Evolutionary conservation across 441 rosid genomes (phyloP).

Genomic region (Sinapis alba): DNA sequence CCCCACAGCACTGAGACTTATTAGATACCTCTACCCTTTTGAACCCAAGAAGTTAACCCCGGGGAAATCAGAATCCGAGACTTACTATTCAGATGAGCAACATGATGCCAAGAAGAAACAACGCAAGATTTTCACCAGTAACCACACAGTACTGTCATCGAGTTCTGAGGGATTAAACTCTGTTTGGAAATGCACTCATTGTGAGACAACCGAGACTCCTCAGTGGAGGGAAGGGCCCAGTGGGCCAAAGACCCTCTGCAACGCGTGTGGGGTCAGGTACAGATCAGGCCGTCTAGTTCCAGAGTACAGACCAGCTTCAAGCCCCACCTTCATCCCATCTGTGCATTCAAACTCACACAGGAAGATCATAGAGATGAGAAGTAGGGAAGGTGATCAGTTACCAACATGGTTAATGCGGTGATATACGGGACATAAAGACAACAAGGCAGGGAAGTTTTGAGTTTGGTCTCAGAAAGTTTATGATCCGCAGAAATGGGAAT

Average conservation of each 20-base stretch:
- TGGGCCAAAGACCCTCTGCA: slow-evolving; percentile 96
- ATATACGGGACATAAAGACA: slow-evolving; percentile 29
- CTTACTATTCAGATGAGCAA: slow-evolving; percentile 38
- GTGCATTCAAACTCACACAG: slow-evolving; percentile 93
- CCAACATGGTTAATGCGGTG: slow-evolving; percentile 12
- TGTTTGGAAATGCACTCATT: slow-evolving; percentile 66
- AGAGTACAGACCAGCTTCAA: slow-evolving; percentile 91
- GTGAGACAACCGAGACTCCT: slow-evolving; percentile 85
- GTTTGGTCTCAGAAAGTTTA: slow-evolving; percentile 41
- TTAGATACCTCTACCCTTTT: slow-evolving; percentile 40
- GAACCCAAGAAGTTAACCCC: slow-evolving; percentile 35
- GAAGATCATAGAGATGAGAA: slow-evolving; percentile 92
- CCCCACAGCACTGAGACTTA: slow-evolving; percentile 39
- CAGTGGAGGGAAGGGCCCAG: slow-evolving; percentile 97
- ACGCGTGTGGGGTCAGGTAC: slow-evolving; percentile 92
- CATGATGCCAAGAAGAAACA: slow-evolving; percentile 47
- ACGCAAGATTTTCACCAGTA: slow-evolving; percentile 46
- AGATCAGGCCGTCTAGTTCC: slow-evolving; percentile 90
- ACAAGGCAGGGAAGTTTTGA: slow-evolving; percentile 15
- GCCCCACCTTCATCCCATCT: slow-evolving; percentile 78
- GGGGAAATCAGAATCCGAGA: slow-evolving; percentile 46
- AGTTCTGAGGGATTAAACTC: slow-evolving; percentile 31
- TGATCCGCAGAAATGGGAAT: slow-evolving; percentile 43
- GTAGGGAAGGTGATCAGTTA: slow-evolving; percentile 37
- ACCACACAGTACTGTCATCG: slow-evolving; percentile 39